Evolutionary conservation across 192 early-diverging fungal genomes (phyloP).

Genomic region (Thamnidium elegans): DNA sequence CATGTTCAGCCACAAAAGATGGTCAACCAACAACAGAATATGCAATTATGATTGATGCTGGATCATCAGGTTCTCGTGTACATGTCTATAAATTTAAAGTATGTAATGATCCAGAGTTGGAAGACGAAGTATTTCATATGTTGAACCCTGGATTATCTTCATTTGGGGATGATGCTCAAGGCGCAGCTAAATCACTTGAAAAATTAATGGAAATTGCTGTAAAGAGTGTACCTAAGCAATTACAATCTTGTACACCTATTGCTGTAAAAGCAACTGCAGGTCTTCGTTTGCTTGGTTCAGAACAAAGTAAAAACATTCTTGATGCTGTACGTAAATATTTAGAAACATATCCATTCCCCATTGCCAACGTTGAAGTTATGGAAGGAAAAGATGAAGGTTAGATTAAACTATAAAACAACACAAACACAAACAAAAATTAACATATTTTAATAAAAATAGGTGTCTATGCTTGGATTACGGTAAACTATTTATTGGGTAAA

Average conservation of each 20-base stretch:
- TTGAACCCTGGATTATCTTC: slow-evolving; percentile 82
- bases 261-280: slow-evolving; percentile 97
- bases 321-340: slow-evolving; percentile 66
- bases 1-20: slow-evolving; percentile 15
- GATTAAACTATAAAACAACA: not conserved
- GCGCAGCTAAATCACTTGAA: slow-evolving; percentile 81
- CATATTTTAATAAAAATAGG: slow-evolving; percentile 22
- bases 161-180: slow-evolving; percentile 64
- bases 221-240: slow-evolving; percentile 50
- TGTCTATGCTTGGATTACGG: slow-evolving; percentile 97
- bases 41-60: slow-evolving; percentile 94
- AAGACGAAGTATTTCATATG: slow-evolving; percentile 89
- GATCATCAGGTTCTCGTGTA: slow-evolving; percentile 96
- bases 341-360: slow-evolving; percentile 77
- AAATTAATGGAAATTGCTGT: slow-evolving; percentile 72
- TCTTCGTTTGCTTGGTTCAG: slow-evolving; percentile 73
- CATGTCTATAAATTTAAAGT: slow-evolving; percentile 96
- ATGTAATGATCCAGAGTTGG: slow-evolving; percentile 79
- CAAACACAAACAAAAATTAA: not conserved
- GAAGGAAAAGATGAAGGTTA: slow-evolving; percentile 86
- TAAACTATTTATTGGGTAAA: slow-evolving; percentile 84
- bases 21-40: slow-evolving; percentile 80
- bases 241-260: slow-evolving; percentile 86
- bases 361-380: slow-evolving; percentile 91
- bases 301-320: slow-evolving; percentile 75